phyloP scores from a whole-genome alignment of 306 rosid species.

The Astragalus glycyphyllos region DNA sequence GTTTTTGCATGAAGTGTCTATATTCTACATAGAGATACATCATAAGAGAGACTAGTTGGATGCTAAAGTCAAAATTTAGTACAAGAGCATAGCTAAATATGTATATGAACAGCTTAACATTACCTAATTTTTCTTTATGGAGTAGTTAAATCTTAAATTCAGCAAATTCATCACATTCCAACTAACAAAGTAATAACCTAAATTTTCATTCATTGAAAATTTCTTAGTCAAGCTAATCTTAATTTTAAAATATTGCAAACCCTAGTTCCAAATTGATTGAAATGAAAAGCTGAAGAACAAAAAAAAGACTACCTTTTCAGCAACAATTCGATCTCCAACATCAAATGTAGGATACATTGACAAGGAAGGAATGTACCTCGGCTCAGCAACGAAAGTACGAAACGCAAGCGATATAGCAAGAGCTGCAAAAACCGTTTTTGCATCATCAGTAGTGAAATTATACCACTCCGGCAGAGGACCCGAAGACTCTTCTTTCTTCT shows the following conservation, averaged over 20 bases:
- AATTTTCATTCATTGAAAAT: no score
- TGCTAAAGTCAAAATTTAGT: constrained; percentile 12
- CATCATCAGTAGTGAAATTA: constrained; percentile 80
- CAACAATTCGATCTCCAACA: constrained; percentile 97
- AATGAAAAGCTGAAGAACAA: neutral
- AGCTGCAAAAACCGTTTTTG: constrained; percentile 83
- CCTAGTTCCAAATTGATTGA: neutral
- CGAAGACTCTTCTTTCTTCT: constrained; percentile 57
- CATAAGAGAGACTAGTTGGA: constrained; percentile 16
- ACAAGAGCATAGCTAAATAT: neutral
- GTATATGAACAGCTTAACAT: neutral
- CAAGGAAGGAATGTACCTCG: constrained; percentile 96
- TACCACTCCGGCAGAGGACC: constrained; percentile 71
- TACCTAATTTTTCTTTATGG: no score
- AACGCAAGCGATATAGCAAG: constrained; percentile 65
- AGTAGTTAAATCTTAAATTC: no score
- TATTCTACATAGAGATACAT: constrained; percentile 18
- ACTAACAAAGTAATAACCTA: no score
- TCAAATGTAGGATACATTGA: constrained; percentile 99
- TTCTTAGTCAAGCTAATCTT: neutral
- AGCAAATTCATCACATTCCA: neutral
- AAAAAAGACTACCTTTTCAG: constrained; percentile 73
- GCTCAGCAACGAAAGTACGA: constrained; percentile 90
- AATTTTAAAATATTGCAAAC: neutral
- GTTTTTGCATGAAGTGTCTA: constrained; percentile 17